These are phyloP conservation scores for Penicillium cosmopolitanum DNA, from an alignment of 495 filamentous ascomycete genomes.

Conservation along the genomic window DNA sequence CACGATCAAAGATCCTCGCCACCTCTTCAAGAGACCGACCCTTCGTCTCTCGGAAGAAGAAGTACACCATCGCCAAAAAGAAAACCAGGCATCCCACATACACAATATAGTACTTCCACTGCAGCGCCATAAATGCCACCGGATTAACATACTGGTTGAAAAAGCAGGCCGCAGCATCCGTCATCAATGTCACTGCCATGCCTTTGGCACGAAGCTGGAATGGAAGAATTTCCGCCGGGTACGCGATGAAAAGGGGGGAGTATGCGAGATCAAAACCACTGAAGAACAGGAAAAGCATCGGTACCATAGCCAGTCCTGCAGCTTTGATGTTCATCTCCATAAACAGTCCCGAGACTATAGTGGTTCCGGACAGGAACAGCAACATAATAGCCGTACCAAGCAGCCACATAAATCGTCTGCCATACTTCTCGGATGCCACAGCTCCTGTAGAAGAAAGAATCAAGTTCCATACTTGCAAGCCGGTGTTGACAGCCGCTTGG, in stretches of 20 bases:
- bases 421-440: slow-evolving; percentile 59
- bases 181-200: slow-evolving; percentile 64
- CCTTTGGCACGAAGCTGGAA: slow-evolving; percentile 73
- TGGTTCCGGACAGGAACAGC: slow-evolving; percentile 55
- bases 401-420: slow-evolving; percentile 60
- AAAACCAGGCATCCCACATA: slow-evolving; percentile 59
- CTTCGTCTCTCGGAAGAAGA: slow-evolving; percentile 70
- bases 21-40: slow-evolving; percentile 69
- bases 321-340: slow-evolving; percentile 47
- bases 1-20: slow-evolving; percentile 58
- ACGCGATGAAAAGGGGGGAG: slow-evolving; percentile 64
- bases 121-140: slow-evolving; percentile 49
- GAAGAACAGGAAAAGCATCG: slow-evolving; percentile 64
- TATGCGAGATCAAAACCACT: slow-evolving; percentile 60
- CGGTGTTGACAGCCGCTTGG: slow-evolving; percentile 41
- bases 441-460: slow-evolving; percentile 48
- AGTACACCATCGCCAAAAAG: slow-evolving; percentile 62
- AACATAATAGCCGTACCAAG: slow-evolving; percentile 59
- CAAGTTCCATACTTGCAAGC: slow-evolving; percentile 33
- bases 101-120: slow-evolving; percentile 65
- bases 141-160: slow-evolving; percentile 65
- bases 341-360: slow-evolving; percentile 57
- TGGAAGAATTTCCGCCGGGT: slow-evolving; percentile 67
- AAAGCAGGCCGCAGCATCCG: slow-evolving; percentile 59
- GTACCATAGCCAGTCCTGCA: slow-evolving; percentile 57